Base-by-base conservation (phyloP, 352 stramenopile species). In the Bremia lactucae region DNA sequence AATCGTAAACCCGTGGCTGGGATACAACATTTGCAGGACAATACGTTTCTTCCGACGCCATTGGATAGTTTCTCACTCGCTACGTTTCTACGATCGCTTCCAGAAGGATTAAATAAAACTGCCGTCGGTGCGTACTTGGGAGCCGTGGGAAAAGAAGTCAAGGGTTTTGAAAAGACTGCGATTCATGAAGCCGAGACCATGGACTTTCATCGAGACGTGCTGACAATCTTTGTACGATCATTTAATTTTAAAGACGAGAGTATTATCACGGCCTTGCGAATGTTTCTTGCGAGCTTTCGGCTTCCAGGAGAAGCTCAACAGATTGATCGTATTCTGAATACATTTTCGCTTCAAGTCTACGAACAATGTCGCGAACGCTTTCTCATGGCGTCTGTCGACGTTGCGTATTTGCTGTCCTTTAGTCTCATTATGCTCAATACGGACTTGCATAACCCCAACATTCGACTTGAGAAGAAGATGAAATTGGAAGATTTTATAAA, bases 1-100 rank as follows among this genome's bases (percentile, higher is more conserved):
- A 99, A 99, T 56, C 72, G 80, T 13, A 91, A 92, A n/a, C 79
- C 76, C 9, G 65, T 94, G 9, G 75, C 81, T n/a, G 92, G 88
- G 38, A 83, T 96, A 59, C 74, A 80, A 47, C 89, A 87, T 36
- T 60, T 91, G 23, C 72, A 91, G 43, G 65, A 89, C 33, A 60
- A 91, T 22, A 51, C 54, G 0, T 86, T 96, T 34, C 25, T 96
- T 9, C 79, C 81, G 6, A 75, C 78, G 0, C 75, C 79, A 19
- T 59, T 90, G 13, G 67, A 95, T 40, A 66, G 83, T 20, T 51
- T 68, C 37, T 72, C 73, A 20, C 68, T 98, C 2, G 95, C 93
- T 5, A 68, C 55, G 6, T 94, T 95, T 40, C 46, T 95, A 22
- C 83, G 84, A 5, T 87, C 80, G 0, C 62, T 88, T 3, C 70